Evolutionary conservation across 768 basidiomycete genomes (phyloP), one percentile per base, ranked within the genome.

Genomic region (Boletales sp.): DNA sequence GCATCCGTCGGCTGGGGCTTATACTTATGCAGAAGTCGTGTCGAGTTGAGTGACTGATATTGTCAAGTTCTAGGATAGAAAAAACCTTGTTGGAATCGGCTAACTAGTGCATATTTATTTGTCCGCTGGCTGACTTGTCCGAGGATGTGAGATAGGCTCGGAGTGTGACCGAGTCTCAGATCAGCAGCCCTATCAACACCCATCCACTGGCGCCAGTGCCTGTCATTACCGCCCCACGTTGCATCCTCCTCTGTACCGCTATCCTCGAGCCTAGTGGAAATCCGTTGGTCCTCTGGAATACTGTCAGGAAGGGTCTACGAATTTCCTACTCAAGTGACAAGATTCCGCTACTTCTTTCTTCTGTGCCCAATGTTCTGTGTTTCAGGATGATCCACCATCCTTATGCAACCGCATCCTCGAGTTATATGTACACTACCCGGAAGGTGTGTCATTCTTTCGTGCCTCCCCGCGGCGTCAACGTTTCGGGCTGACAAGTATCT

Each of bases 361-460:
- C 30, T 40, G 38, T 29, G 29, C n/a, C 53, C 51, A 24, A 63
- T 64, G 62, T 24, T 45, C 56, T 55, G 35, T 49, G 38, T 51
- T 42, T 50, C 54, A 64, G 37, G 52, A 68, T 66, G 57, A 66
- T 64, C 38, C 45, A 57, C 47, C 65, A 66, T 53, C 65, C 65
- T 14, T 66, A 66, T 32, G 62, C 51, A 34, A n/a, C 40, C 8
- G 57, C 63, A 40, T 51, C 66, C 21, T 58, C 66, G 14, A 60
- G 54, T 40, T 68, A 60, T 31, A 38, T 66, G 46, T 65, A 66
- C 31, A 50, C 59, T 14, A 53, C 38, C 29, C 37, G 31, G 29
- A 55, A 54, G 53, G 66, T 62, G 36, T 40, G 66, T 53, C 9
- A 7, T 34, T n/a, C 14, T n/a, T 13, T 32, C 32, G 1, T 3